A percentile compares a stretch with the other conserved stretches of the same genome.
Conservation (phyloP, 1,284 basidiomycete genomes). For the Schizophyllum commune region DNA sequence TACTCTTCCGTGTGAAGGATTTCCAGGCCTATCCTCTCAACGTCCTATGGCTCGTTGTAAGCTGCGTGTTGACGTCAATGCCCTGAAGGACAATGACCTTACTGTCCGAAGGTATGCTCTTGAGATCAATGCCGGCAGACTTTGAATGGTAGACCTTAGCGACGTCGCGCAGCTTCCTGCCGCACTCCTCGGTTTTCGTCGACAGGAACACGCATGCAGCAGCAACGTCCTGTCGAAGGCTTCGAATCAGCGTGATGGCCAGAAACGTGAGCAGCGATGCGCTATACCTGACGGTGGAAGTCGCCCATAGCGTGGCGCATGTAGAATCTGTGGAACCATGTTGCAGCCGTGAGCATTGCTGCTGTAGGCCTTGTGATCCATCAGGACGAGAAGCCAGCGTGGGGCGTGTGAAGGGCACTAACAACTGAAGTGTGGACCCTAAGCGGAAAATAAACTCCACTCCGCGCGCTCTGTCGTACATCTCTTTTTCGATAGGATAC, state of each 20-base stretch:
- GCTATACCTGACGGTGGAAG: slow-evolving; percentile 64
- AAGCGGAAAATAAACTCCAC: slow-evolving; percentile 76
- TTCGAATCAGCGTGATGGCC: slow-evolving; percentile 8
- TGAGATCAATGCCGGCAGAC: slow-evolving; percentile 45
- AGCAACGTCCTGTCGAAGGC: slow-evolving; percentile 63
- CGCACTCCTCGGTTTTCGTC: slow-evolving; percentile 87
- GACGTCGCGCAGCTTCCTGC: slow-evolving; percentile 79
- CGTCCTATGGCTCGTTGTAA: slow-evolving; percentile 40
- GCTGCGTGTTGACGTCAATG: not conserved
- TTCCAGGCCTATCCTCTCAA: slow-evolving; percentile 63
- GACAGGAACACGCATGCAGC: slow-evolving; percentile 88
- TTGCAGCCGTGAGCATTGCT: slow-evolving; percentile 78
- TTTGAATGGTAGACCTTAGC: slow-evolving; percentile 73
- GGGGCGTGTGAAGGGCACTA: slow-evolving; percentile 24
- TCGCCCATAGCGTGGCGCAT: slow-evolving; percentile 88
- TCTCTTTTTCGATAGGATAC: slow-evolving; percentile 53
- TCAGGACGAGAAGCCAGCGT: slow-evolving; percentile 13
- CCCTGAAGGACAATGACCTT: slow-evolving; percentile 33
- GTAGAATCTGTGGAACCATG: slow-evolving; percentile 91
- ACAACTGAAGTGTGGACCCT: slow-evolving; percentile 68
- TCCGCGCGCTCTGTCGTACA: slow-evolving; percentile 70
- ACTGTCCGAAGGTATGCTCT: slow-evolving; percentile 51
- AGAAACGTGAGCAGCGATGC: slow-evolving; percentile 1
- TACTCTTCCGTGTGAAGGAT: slow-evolving; percentile 81
- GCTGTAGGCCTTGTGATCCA: slow-evolving; percentile 52